A percentile compares a stretch with the other conserved stretches of the same genome.
These are phyloP conservation scores for Rhipidocladum racemiflorum DNA, from an alignment of 176 grass and related monocot species.

Conservation along the genomic window DNA sequence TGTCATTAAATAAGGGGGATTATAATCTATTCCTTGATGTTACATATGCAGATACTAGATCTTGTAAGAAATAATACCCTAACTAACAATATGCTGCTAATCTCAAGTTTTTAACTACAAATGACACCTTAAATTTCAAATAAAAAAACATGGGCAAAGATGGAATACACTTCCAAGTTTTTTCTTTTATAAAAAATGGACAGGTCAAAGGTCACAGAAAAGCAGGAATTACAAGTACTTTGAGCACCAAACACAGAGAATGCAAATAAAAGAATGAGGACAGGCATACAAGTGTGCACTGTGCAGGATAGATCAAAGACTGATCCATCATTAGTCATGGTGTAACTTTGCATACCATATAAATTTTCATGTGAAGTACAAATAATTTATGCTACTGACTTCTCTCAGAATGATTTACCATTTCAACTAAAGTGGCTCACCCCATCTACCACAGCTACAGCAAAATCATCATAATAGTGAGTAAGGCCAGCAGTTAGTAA, in stretches of 20 bases:
- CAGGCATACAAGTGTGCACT: background rate
- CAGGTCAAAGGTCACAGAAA: background rate
- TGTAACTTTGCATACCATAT: background rate
- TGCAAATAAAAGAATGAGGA: conserved; percentile 14
- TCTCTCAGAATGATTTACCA: background rate
- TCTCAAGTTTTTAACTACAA: conserved; percentile 43
- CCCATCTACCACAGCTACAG: conserved; percentile 65
- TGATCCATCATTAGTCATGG: background rate
- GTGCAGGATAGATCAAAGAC: background rate
- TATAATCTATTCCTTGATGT: background rate
- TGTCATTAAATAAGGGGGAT: background rate
- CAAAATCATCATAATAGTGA: conserved; percentile 63
- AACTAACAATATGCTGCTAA: conserved; percentile 45
- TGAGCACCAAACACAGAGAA: background rate
- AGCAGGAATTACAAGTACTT: background rate
- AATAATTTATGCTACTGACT: background rate
- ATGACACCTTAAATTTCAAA: conserved; percentile 11
- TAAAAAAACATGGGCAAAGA: background rate
- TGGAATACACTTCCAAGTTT: background rate
- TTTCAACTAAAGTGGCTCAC: conserved; percentile 34
- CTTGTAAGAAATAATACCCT: conserved; percentile 17
- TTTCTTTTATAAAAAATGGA: background rate
- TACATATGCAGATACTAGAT: background rate
- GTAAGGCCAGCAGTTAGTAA: conserved; percentile 55
- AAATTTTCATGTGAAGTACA: background rate